Evolutionary conservation across 495 filamentous ascomycete species (phyloP), one percentile per base, ranked within the genome.

Genomic region (Pseudevernia furfuracea): DNA sequence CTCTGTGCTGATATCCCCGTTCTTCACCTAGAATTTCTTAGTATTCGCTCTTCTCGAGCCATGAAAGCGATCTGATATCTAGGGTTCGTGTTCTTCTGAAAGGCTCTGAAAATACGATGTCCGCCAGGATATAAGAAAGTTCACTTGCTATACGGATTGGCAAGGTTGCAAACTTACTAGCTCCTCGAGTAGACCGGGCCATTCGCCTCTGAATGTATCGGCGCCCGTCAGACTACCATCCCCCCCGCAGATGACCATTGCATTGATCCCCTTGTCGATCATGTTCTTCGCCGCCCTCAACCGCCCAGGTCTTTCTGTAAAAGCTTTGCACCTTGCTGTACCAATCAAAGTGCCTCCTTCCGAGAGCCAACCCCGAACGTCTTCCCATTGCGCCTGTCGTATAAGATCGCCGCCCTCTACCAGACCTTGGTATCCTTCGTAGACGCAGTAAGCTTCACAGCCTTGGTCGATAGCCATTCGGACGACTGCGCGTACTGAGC

Each of bases 331-430:
- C 49, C 95, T 83, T 34, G 95, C 95, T 34, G 95, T 97, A 36
- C 95, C 95, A 73, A 99, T 99, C 64, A 97, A 81, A 2, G 95
- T 99, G 66, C 95, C 95, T 62, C 95, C 95, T 75, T 96, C 92
- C 9, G 90, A 94, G 57, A 96, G 81, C 82, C 86, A 97, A 62
- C 95, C 94, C 59, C 95, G 88, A 52, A 99, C 95, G 75, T 97
- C 94, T 65, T 93, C 85, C 95, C 95, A 99, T 57, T 83, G 76
- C 82, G 95, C 84, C 77, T 92, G 84, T 61, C 84, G 83, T 74
- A 98, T 98, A 74, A 94, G 83, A 67, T 89, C 82, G 14, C 91
- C 90, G 70, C 93, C 94, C 66, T 88, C 82, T 21, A 99, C 95
- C 55, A 99, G 82, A 36, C 95, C 95, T 69, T 97, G 90, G 78